Conservation (phyloP, 768 basidiomycete genomes). For the Pisolithus sp. region DNA sequence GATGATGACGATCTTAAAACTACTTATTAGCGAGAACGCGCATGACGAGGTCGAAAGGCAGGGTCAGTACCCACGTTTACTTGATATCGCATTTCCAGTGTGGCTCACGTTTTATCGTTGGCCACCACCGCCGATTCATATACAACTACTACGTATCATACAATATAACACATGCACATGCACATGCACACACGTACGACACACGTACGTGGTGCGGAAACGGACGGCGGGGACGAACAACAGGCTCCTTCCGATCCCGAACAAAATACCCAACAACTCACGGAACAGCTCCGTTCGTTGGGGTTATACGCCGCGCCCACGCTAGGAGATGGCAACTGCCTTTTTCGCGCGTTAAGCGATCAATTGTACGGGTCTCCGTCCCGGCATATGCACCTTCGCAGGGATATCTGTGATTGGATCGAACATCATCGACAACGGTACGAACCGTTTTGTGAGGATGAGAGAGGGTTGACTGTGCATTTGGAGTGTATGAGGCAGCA, state of each 20-base stretch:
- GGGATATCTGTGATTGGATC: slow-evolving; percentile 81
- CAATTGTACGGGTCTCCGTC: slow-evolving; percentile 76
- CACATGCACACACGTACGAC: no score
- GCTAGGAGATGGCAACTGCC: slow-evolving; percentile 87
- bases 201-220: no score
- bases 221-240: no score
- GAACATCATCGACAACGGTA: slow-evolving; percentile 62
- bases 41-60: slow-evolving; percentile 54
- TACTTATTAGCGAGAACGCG: slow-evolving; percentile 43
- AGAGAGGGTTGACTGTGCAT: slow-evolving; percentile 69
- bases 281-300: slow-evolving; percentile 64
- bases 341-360: slow-evolving; percentile 87
- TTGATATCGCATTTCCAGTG: slow-evolving; percentile 13
- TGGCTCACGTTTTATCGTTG: slow-evolving; percentile 5
- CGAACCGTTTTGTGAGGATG: slow-evolving; percentile 83
- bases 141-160: slow-evolving; percentile 11
- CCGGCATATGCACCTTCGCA: slow-evolving; percentile 60
- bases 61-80: slow-evolving; percentile 36
- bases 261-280: slow-evolving; percentile 60
- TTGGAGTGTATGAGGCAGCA: slow-evolving; percentile 72
- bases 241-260: slow-evolving; percentile 52
- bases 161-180: neutral
- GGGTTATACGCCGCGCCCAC: slow-evolving; percentile 87
- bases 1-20: no score
- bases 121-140: neutral